Evolutionary conservation across 129 eudicot species (phyloP).

Genomic region (Daucus carota): DNA sequence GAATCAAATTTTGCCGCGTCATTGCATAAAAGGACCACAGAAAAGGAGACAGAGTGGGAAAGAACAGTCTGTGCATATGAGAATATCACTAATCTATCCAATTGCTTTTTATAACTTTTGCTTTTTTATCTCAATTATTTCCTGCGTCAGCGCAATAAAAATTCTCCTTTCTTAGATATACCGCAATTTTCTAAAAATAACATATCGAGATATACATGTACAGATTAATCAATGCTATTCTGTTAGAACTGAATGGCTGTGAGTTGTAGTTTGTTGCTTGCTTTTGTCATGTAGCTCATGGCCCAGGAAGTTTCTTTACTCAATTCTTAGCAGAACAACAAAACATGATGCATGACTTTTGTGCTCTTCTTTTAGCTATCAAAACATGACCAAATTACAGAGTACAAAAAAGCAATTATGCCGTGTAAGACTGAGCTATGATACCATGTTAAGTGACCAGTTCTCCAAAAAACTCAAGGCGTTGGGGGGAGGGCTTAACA

Average conservation of each 20-base stretch:
- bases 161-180: constrained; percentile 8
- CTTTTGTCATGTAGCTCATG: not conserved
- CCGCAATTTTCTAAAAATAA: not conserved
- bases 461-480: too few relatives aligned
- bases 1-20: not conserved
- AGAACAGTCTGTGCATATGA: constrained; percentile 14
- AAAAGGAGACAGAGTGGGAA: constrained; percentile 8
- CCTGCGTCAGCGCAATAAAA: constrained; percentile 10
- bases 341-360: not conserved
- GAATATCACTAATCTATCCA: constrained; percentile 12
- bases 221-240: not conserved
- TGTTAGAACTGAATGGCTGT: not conserved
- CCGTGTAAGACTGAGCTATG: too few relatives aligned
- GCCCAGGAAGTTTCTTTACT: too few relatives aligned
- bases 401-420: too few relatives aligned
- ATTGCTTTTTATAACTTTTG: constrained; percentile 23
- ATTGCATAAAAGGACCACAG: not conserved
- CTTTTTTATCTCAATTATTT: constrained; percentile 20
- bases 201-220: not conserved
- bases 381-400: not conserved
- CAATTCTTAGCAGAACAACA: too few relatives aligned
- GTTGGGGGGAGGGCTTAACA: too few relatives aligned
- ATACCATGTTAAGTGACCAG: too few relatives aligned
- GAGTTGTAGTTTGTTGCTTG: not conserved
- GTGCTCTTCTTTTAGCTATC: not conserved